phyloP scores from a whole-genome alignment of 2,329 filamentous ascomycete species.

The Pseudogymnoascus verrucosus region DNA sequence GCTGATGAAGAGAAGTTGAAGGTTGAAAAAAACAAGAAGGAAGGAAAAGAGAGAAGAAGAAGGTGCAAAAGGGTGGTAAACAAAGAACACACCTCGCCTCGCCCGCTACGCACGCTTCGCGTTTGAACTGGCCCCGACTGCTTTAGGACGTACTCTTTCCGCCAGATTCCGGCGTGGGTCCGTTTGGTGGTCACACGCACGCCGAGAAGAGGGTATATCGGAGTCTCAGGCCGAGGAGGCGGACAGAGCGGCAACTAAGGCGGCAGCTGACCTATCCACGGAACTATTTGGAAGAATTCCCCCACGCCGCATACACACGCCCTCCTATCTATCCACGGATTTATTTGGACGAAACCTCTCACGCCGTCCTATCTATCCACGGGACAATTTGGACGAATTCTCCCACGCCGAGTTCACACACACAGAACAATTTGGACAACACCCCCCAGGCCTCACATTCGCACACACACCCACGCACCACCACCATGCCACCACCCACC shows the following conservation, averaged over 20 bases:
- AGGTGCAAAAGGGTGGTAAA: background rate
- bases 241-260: background rate
- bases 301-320: background rate
- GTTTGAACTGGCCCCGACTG: background rate
- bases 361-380: too few species aligned
- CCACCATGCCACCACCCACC: conserved; percentile 60
- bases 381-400: too few species aligned
- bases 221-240: background rate
- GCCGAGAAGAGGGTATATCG: background rate
- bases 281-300: background rate
- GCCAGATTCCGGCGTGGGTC: background rate
- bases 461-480: conserved; percentile 14
- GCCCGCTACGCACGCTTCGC: background rate
- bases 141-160: background rate
- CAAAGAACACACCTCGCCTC: background rate
- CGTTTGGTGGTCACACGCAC: background rate
- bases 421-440: too few species aligned
- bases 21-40: background rate
- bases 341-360: too few species aligned
- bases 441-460: too few species aligned
- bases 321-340: too few species aligned
- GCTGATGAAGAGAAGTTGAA: background rate
- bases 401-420: too few species aligned
- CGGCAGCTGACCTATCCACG: background rate
- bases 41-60: background rate